Evolutionary conservation across 202 grass and related monocot genomes (phyloP), one percentile per base, ranked within the genome.

Genomic region (Cymbopogon flexuosus): DNA sequence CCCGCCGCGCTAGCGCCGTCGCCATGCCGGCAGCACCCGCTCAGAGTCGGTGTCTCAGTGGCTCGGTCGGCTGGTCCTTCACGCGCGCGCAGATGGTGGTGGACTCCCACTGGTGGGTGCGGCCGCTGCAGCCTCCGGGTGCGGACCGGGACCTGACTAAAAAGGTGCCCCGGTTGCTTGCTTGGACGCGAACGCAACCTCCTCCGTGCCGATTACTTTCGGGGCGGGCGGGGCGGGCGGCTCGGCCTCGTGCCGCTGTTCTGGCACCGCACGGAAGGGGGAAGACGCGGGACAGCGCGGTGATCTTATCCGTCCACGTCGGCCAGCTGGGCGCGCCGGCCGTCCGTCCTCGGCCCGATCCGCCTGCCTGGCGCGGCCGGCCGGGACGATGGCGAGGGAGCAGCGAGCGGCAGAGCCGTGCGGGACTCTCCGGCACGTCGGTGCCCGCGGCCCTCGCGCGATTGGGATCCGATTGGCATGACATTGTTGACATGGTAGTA

Each of bases 341-440:
- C 47, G 47, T 6, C 16, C 47, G 47, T 52, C 16, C n/a, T n/a
- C n/a, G n/a, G 4, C 10, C 1, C 42, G 11, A 45, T 14, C 42
- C 42, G 5, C 46, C 46, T 18, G 46, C 40, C 7, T 5, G 46
- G 15, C 46, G 49, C 15, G n/a, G n/a, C n/a, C n/a, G n/a, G 16
- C 16, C 5, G 49, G 49, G 2, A 61, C 23, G 58, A 29, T 12
- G 58, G 49, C 6, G 23, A 27, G 16, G 3, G 10, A 3, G 7
- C 6, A 4, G 63, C 18, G 65, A 11, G 37, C 3, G 66, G 39
- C 6, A 45, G 68, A 72, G 43, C 8, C 69, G 69, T 72, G 69
- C 45, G 43, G 69, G 42, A n/a, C 69, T 72, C 69, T 71, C 68
- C 68, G 68, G 21, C 68, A 24, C 12, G 65, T 67, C 64, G 35